Conservation (phyloP, 1,284 basidiomycete species). For the Polyporus tsugae region DNA sequence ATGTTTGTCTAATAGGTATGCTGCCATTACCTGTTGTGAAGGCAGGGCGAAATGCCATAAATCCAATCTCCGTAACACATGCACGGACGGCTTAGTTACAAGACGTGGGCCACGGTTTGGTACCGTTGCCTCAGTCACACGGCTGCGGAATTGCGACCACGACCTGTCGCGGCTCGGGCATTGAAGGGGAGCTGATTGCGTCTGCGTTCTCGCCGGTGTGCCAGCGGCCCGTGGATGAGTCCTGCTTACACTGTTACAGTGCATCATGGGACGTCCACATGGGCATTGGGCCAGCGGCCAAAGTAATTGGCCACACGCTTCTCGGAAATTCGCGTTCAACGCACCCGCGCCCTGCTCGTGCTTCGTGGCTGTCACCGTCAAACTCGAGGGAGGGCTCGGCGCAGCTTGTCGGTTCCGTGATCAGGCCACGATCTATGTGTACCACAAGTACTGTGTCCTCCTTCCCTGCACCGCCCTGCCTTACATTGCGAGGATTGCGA, state of each 20-base stretch:
- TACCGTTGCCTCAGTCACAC: neutral
- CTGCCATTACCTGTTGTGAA: neutral
- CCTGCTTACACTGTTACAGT: neutral
- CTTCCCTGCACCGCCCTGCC: neutral
- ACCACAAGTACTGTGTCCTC: neutral
- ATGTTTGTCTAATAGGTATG: neutral
- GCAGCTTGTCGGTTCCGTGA: neutral
- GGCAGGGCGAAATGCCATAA: neutral
- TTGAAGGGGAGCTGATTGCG: neutral
- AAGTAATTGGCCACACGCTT: neutral
- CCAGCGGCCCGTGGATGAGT: neutral
- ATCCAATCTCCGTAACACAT: neutral
- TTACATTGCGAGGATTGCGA: neutral
- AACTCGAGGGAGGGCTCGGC: neutral
- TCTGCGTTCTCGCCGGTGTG: neutral
- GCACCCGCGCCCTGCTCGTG: neutral
- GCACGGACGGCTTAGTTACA: neutral
- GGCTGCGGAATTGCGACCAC: neutral
- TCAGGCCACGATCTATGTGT: neutral
- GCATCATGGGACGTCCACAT: slow-evolving; percentile 6
- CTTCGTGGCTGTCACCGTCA: neutral
- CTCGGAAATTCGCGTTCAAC: neutral
- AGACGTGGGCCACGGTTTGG: neutral
- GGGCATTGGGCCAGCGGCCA: neutral
- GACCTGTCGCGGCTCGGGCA: neutral